Evolutionary conservation across 2,329 filamentous ascomycete species (phyloP), one percentile per base, ranked within the genome.

Genomic region (Phialophora expanda): DNA sequence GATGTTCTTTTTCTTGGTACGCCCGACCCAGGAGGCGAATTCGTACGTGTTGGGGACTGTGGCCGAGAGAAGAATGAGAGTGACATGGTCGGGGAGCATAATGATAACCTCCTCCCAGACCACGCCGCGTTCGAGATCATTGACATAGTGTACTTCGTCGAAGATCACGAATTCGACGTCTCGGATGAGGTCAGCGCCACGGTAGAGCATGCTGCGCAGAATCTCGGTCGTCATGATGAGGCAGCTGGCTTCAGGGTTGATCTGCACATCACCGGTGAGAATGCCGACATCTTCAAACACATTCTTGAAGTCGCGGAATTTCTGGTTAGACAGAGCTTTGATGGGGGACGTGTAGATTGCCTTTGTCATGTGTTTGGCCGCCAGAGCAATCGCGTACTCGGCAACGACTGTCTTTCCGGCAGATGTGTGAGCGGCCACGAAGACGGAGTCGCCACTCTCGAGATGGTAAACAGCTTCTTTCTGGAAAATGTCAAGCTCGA

Each of bases 41-140:
- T 99, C 95, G 69, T 97, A 88, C 0, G 95, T 98, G 76, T 99
- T 99, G 1, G 95, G 95, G 0, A 99, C 95, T 0, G 95, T 99
- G 0, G 95, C 95, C 4, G 95, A 99, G 2, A 99, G 85, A 1
- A 98, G 82, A 71, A 99, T 99, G 24, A 99, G 85, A 1, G 95
- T 96, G 46, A 99, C 92, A 79, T 99, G 95, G 76, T 97, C 93
- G 0, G 95, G 95, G 62, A 99, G 84, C 95, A 99, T 98, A 74
- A 99, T 99, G 75, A 99, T 99, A 73, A 99, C 95, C 78, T 99
- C 95, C 78, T 99, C 95, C 95, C 95, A 99, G 0, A 99, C 95
- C 5, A 99, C 95, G 74, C 95, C 95, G 79, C 95, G 87, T 77
- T 98, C 95, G 28, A 90, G 85, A 76, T 99, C 95, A 75, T 98